Base-by-base conservation (phyloP, 805 yeast genomes). In the Teunomyces barrocoloradensis region DNA sequence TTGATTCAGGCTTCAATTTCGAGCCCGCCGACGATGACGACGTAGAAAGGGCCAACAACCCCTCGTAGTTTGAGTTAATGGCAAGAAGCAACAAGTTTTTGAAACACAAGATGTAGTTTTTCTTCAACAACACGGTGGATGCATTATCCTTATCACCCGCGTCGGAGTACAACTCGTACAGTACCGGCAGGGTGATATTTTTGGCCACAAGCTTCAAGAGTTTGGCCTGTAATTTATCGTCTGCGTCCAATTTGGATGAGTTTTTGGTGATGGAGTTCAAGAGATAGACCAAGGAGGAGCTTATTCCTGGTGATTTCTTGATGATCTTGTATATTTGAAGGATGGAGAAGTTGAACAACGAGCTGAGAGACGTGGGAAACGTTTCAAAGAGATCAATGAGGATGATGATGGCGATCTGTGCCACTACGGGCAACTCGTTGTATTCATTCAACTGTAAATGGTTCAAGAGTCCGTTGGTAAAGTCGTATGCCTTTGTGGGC, bases 1-100 rank as follows among this genome's bases (percentile, higher is more conserved):
- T 60, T 2, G 68, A 54, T 46, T 73, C 77, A 0, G 78, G 77
- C 43, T 71, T 71, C 64, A 69, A 48, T 52, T 71, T 73, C 3
- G 74, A 62, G 5, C 73, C 69, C 1, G 72, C 63, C 0, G 69
- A 57, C 3, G 69, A 52, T 1, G 75, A 65, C 6, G 57, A 47
- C 1, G 73, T 58, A 2, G 75, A 69, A 11, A 56, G 45, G 10
- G 73, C 66, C 34, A 73, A 56, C 33, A 73, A 56, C 34, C 55
- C 55, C 50, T 72, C 75, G 51, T 73, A 72, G 53, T 71, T 63
- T 5, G 75, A 54, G 12, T 68, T 52, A 1, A 64, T 59, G 11
- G 66, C 56, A n/a, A 73, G 57, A 1, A 70, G 42, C 28, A 70
- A 55, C 6, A 71, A 41, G 45, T 68, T 66, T 41, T 65, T 68